A percentile compares a stretch with the other conserved stretches of the same genome.
Conservation (phyloP, 768 basidiomycete species). For the Terana coerulea region DNA sequence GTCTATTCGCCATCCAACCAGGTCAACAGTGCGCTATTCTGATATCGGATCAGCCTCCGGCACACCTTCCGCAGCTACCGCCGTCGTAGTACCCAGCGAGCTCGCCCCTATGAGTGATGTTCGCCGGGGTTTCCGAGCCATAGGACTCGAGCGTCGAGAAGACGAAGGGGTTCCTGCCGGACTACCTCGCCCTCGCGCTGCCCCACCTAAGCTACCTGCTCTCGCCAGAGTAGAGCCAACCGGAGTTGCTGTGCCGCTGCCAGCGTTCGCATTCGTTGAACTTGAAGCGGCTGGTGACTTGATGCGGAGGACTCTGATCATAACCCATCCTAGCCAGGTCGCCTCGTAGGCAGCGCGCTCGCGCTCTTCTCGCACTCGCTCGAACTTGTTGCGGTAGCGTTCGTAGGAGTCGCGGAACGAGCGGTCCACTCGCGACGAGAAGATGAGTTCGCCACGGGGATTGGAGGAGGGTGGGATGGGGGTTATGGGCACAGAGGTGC, state of each 20-base stretch:
- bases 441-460: conserved; percentile 95
- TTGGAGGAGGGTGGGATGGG: conserved; percentile 88
- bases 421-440: conserved; percentile 82
- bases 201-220: conserved; percentile 9
- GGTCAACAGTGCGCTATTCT: too few relatives aligned
- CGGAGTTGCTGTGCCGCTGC: conserved; percentile 16
- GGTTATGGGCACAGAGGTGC: conserved; percentile 50
- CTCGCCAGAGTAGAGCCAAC: conserved; percentile 7
- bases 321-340: conserved; percentile 30
- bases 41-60: not conserved
- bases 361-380: conserved; percentile 67
- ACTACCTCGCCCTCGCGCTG: conserved; percentile 12
- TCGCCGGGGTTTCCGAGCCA: conserved; percentile 11
- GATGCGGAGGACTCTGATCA: conserved; percentile 25
- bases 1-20: too few relatives aligned
- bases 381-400: conserved; percentile 84
- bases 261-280: not conserved
- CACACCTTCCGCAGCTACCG: not conserved
- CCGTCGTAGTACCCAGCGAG: not conserved
- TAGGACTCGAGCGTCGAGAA: conserved; percentile 23
- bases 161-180: conserved; percentile 18
- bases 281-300: conserved; percentile 3
- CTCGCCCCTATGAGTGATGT: not conserved
- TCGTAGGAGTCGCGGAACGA: conserved; percentile 90
- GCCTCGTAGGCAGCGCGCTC: conserved; percentile 35